Conservation (phyloP, 257 asterid genomes). For the Coffea canephora region DNA sequence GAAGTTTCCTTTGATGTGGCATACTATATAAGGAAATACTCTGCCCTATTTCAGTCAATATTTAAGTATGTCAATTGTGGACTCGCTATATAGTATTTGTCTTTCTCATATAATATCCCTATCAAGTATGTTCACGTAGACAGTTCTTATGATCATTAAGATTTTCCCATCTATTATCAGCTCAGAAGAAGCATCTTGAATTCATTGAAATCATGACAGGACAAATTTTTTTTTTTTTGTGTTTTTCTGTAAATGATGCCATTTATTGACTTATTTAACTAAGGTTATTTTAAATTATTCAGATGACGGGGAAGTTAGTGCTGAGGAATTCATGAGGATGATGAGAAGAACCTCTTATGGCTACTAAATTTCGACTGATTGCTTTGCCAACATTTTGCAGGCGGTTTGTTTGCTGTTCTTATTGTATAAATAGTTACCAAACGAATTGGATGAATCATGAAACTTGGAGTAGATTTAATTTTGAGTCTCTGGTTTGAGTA, state of each 20-base stretch:
- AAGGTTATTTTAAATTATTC: conserved; percentile 22
- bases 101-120: neutral
- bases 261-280: neutral
- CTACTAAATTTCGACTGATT: conserved; percentile 23
- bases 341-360: conserved; percentile 90
- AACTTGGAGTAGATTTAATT: neutral
- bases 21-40: no score
- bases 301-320: conserved; percentile 91
- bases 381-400: neutral
- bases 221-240: neutral
- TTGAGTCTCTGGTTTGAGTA: neutral
- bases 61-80: neutral
- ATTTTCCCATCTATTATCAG: neutral
- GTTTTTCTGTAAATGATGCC: neutral
- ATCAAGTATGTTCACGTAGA: neutral
- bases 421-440: neutral
- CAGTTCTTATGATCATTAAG: neutral
- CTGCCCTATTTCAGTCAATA: no score
- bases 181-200: neutral
- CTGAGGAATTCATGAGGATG: conserved; percentile 82
- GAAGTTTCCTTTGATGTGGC: no score
- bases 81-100: neutral
- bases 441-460: neutral
- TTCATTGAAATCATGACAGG: neutral
- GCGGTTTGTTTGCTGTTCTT: neutral